phyloP scores from a whole-genome alignment of 352 stramenopile species.

The Hyaloperonospora arabidopsidis region DNA sequence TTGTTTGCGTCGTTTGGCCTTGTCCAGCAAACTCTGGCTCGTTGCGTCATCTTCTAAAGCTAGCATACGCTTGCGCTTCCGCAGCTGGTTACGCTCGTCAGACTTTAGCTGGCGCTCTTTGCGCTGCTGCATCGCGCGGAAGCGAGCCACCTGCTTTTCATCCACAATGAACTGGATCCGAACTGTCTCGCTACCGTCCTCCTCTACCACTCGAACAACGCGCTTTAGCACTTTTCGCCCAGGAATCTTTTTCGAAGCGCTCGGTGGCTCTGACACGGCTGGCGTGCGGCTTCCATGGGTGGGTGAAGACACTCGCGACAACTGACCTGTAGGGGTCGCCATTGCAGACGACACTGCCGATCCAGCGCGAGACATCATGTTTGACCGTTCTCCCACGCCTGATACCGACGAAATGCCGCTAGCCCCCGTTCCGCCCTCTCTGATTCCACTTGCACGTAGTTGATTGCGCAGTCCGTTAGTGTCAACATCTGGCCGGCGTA shows the following conservation, averaged over 20 bases:
- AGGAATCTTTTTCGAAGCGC: conserved; percentile 29
- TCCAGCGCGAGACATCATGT: conserved; percentile 41
- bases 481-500: conserved; percentile 58
- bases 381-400: conserved; percentile 23
- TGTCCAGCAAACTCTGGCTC: conserved; percentile 50
- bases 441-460: conserved; percentile 64
- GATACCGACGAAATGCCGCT: conserved; percentile 30
- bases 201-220: conserved; percentile 66
- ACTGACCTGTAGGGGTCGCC: conserved; percentile 53
- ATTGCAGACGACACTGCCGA: conserved; percentile 59
- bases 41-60: conserved; percentile 53
- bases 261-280: conserved; percentile 25
- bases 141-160: conserved; percentile 58
- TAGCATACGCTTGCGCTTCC: conserved; percentile 73
- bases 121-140: conserved; percentile 65
- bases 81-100: conserved; percentile 65
- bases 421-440: conserved; percentile 34
- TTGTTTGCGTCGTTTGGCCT: conserved; percentile 75
- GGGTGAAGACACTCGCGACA: conserved; percentile 60
- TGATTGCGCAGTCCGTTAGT: conserved; percentile 53
- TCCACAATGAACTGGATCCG: conserved; percentile 78
- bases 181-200: conserved; percentile 70
- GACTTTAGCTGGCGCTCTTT: conserved; percentile 65
- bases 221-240: conserved; percentile 68
- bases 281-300: conserved; percentile 39